Base-by-base conservation (phyloP, 805 yeast species). In the Saturnispora dispora region DNA sequence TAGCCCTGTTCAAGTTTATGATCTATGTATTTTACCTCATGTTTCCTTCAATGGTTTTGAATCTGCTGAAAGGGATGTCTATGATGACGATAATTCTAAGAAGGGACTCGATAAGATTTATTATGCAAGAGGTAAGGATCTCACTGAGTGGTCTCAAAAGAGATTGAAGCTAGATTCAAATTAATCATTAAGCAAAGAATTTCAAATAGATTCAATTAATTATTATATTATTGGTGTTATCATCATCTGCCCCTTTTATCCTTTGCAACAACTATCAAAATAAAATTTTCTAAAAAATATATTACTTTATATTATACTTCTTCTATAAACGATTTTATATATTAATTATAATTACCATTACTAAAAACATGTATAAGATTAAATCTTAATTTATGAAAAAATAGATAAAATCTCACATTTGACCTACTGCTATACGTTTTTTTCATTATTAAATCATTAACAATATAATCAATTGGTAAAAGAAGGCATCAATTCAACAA, bases 1-100 rank as follows among this genome's bases (percentile, higher is more conserved):
- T 33, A 61, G 61, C 8, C 67, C 68, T 17, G 63, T 65, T n/a
- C 66, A 64, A 52, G 58, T 64, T n/a, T 62, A 60, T 36, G 68
- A 63, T 40, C 56, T 63, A 13, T 58, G 63, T 3, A 50, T 65
- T 3, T 53, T 63, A 55, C 69, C 69, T 6, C 58, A 60, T 37
- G 58, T 65, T n/a, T 52, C 65, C 3, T 65, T 65, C 46, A 60
- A 55, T 33, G 69, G 69, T 23, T 53, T 56, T 27, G 62, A 59
- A 37, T 51, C 55, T 27, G 57, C 57, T 4, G 47, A 53, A 27
- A 54, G 53, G 23, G 62, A 55, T 39, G 59, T 52, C 25, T 62
- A 54, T 41, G 67, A 64, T 45, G 67, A 63, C 48, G 57, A 60
- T 10, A 59, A 64, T 36, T 52, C 57, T 25, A 53, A 61, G 39